Conservation (phyloP, 2,329 filamentous ascomycete species). For the Fusarium sp. region DNA sequence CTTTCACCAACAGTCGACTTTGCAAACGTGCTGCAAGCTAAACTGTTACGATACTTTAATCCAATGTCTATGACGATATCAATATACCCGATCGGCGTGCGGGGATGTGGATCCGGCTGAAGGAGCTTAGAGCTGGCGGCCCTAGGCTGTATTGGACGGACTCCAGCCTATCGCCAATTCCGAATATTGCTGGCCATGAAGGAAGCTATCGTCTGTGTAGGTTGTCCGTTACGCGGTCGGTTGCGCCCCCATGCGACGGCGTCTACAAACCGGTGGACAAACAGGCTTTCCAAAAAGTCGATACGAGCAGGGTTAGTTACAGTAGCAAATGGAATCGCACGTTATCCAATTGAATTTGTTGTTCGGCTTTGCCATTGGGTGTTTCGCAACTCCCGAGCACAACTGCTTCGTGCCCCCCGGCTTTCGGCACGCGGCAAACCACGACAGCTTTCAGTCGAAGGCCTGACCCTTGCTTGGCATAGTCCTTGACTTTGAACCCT, state of each 20-base stretch:
- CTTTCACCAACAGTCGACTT: conserved; percentile 1
- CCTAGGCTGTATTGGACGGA: conserved; percentile 13
- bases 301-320: conserved; percentile 23
- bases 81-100: conserved; percentile 26
- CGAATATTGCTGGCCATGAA: conserved; percentile 11
- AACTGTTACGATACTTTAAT: conserved; percentile 18
- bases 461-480: conserved; percentile 1
- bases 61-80: conserved; percentile 40
- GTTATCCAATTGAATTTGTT: conserved; percentile 23
- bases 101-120: conserved; percentile 24
- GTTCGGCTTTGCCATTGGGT: not conserved
- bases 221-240: conserved; percentile 35
- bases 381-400: conserved; percentile 10
- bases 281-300: conserved; percentile 17
- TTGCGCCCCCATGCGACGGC: conserved; percentile 7
- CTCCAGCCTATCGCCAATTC: not conserved
- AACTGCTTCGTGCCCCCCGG: conserved; percentile 3
- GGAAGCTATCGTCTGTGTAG: conserved; percentile 26
- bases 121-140: conserved; percentile 1
- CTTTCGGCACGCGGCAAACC: conserved; percentile 23
- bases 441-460: conserved; percentile 1
- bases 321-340: conserved; percentile 22
- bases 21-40: conserved; percentile 14
- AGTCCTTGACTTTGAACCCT: not conserved
- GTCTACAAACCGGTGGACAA: conserved; percentile 7